Conservation (phyloP, 2,329 filamentous ascomycete genomes). For the Fusarium tricinctum region DNA sequence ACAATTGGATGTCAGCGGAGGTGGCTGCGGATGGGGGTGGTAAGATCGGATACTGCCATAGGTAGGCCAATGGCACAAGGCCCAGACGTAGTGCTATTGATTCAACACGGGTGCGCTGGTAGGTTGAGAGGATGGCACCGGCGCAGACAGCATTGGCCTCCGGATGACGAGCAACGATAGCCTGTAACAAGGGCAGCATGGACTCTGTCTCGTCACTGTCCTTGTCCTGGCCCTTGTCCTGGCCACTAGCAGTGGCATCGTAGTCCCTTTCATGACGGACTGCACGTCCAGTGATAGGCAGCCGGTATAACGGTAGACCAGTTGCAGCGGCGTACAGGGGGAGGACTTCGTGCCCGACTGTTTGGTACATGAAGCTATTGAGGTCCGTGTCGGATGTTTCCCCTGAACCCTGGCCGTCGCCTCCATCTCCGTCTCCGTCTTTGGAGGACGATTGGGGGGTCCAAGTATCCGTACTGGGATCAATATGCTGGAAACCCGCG, state of each 20-base stretch:
- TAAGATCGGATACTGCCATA: conserved; percentile 91
- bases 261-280: conserved; percentile 82
- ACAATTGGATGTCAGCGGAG: conserved; percentile 67
- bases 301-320: conserved; percentile 85
- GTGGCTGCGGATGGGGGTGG: conserved; percentile 61
- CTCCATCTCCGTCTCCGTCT: not conserved
- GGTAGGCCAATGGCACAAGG: conserved; percentile 83
- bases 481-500: conserved; percentile 42
- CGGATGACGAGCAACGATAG: conserved; percentile 77
- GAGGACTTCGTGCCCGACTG: conserved; percentile 88
- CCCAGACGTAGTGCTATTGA: conserved; percentile 89
- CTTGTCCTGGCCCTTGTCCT: conserved; percentile 24
- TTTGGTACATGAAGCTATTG: conserved; percentile 99
- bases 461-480: conserved; percentile 38
- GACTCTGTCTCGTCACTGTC: conserved; percentile 89
- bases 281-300: conserved; percentile 79
- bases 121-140: conserved; percentile 93
- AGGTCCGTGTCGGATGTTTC: conserved; percentile 66
- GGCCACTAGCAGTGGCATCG: conserved; percentile 48
- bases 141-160: conserved; percentile 88
- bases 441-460: conserved; percentile 25
- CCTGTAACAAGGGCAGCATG: conserved; percentile 79
- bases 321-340: conserved; percentile 87
- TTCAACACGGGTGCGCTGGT: conserved; percentile 96
- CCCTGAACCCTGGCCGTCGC: conserved; percentile 18